Conservation (phyloP, 345 rosid species). For the Psidium guajava region DNA sequence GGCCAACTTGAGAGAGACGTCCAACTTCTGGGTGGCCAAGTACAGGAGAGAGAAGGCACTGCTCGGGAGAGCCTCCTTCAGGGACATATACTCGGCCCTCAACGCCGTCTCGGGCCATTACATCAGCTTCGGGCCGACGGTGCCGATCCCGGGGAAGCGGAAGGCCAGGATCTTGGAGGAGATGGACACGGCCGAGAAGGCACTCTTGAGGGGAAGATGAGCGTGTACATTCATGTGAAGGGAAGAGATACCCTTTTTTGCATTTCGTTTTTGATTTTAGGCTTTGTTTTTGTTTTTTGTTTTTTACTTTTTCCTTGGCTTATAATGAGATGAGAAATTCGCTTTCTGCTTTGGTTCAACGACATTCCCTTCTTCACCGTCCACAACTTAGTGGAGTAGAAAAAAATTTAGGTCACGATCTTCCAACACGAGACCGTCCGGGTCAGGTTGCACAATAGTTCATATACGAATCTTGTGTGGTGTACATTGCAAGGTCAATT, state of each 20-base stretch:
- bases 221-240: background rate
- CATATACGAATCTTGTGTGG: background rate
- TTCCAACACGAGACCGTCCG: background rate
- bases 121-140: conserved; percentile 88
- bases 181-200: conserved; percentile 87
- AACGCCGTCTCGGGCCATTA: conserved; percentile 91
- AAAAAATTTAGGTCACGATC: background rate
- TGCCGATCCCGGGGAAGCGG: conserved; percentile 78
- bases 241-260: background rate
- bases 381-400: background rate
- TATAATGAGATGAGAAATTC: background rate
- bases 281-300: background rate
- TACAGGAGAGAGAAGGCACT: conserved; percentile 83
- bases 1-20: conserved; percentile 62
- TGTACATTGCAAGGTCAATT: background rate
- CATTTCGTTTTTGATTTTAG: background rate
- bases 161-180: conserved; percentile 86
- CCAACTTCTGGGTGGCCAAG: conserved; percentile 94
- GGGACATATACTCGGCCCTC: conserved; percentile 86
- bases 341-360: background rate
- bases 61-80: conserved; percentile 61
- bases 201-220: conserved; percentile 64
- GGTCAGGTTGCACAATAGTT: background rate
- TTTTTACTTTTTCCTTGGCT: background rate
- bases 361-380: background rate